Conservation (phyloP, 768 basidiomycete species). For the Amanita molliuscula region DNA sequence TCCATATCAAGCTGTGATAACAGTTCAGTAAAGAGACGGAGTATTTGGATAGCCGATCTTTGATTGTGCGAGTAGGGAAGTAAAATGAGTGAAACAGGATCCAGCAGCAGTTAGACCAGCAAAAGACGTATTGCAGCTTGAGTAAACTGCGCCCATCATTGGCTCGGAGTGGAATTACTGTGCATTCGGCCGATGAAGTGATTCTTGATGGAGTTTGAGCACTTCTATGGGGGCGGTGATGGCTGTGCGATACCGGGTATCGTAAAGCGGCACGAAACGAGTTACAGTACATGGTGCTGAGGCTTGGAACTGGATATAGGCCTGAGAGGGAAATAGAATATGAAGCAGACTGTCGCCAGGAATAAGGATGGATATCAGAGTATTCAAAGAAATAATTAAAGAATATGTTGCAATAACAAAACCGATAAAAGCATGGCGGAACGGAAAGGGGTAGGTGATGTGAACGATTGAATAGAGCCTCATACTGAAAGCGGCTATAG, state of each 20-base stretch:
- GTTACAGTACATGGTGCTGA: background rate
- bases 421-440: background rate
- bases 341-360: slow-evolving; percentile 3
- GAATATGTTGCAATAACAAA: background rate
- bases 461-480: slow-evolving; percentile 3
- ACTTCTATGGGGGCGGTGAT: background rate
- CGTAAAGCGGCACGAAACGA: background rate
- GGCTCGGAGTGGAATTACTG: too few relatives aligned
- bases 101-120: too few relatives aligned
- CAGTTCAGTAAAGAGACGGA: background rate
- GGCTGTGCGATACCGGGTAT: background rate
- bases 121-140: too few relatives aligned
- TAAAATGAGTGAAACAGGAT: background rate
- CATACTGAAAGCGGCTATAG: slow-evolving; percentile 28
- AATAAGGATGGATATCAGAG: background rate
- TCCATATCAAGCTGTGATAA: too few relatives aligned
- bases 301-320: background rate
- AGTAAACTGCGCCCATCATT: too few relatives aligned
- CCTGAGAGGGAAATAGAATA: background rate
- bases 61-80: background rate
- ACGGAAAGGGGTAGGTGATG: slow-evolving; percentile 1
- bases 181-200: background rate
- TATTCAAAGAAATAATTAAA: slow-evolving; percentile 4
- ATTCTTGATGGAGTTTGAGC: background rate
- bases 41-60: background rate